Percentiles rank a stretch among this genome's conserved stretches.
Evolutionary conservation across 805 yeast genomes (phyloP).

Genomic region (Zygoascus biomembranicola): DNA sequence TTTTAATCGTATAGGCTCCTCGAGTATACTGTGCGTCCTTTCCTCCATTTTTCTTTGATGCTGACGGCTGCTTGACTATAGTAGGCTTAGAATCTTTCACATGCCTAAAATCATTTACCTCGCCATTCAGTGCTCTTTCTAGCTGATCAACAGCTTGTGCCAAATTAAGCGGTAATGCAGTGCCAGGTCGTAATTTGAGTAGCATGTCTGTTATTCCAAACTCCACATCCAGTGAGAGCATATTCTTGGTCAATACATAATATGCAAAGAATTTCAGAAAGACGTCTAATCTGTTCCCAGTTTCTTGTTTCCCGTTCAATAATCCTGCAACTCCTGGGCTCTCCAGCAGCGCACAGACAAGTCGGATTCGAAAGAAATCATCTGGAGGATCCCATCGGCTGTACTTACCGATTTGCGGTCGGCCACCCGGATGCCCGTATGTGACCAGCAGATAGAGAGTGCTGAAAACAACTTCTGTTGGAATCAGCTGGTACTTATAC

Average conservation of each 20-base stretch:
- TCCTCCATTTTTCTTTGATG: not conserved
- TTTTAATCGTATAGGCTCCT: not conserved
- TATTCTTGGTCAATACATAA: slow-evolving; percentile 52
- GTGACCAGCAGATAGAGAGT: slow-evolving; percentile 49
- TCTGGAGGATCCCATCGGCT: slow-evolving; percentile 52
- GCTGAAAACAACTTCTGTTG: slow-evolving; percentile 39
- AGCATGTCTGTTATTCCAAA: slow-evolving; percentile 44
- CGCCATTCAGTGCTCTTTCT: slow-evolving; percentile 12
- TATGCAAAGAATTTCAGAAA: slow-evolving; percentile 62
- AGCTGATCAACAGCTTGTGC: slow-evolving; percentile 36
- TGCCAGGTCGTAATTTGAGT: slow-evolving; percentile 26
- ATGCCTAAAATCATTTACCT: not conserved
- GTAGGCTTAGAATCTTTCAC: not conserved
- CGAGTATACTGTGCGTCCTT: not conserved
- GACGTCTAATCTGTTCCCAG: slow-evolving; percentile 20
- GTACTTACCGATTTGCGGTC: slow-evolving; percentile 39
- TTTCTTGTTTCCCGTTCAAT: slow-evolving; percentile 2
- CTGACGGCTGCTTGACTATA: not conserved
- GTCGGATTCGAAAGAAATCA: slow-evolving; percentile 63
- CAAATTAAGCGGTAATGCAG: slow-evolving; percentile 31
- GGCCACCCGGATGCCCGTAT: slow-evolving; percentile 55
- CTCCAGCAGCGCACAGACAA: slow-evolving; percentile 40
- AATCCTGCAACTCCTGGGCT: slow-evolving; percentile 9
- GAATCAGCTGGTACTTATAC: slow-evolving; percentile 40
- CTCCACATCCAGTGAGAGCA: slow-evolving; percentile 56